Percentiles rank a stretch among this genome's conserved stretches.
These are phyloP conservation scores for Penicillium ucsense DNA, from an alignment of 495 filamentous ascomycete species.

Conservation along the genomic window DNA sequence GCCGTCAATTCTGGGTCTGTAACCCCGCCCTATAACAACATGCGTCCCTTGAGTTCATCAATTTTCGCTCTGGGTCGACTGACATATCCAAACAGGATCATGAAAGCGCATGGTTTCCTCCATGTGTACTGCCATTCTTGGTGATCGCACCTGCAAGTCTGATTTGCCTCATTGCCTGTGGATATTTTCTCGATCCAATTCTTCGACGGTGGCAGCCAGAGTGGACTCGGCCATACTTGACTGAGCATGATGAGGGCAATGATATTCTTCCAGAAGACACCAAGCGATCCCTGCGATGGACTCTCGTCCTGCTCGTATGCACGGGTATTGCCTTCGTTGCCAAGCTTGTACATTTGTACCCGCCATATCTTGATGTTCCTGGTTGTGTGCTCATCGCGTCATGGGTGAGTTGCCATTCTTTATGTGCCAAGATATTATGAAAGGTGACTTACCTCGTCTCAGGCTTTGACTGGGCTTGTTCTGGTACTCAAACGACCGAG, in stretches of 20 bases:
- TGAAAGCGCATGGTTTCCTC: constrained; percentile 35
- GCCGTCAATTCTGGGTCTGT: constrained; percentile 19
- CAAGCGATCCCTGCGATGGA: constrained; percentile 22
- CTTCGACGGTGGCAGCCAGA: constrained; percentile 26
- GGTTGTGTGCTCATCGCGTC: constrained; percentile 27
- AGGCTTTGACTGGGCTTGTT: constrained; percentile 36
- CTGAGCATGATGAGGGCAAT: constrained; percentile 24
- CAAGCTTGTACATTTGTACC: constrained; percentile 30
- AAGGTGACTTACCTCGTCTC: constrained; percentile 4
- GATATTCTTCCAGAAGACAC: constrained; percentile 18
- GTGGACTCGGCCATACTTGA: constrained; percentile 43
- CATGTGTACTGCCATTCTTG: constrained; percentile 39
- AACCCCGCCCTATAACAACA: neutral
- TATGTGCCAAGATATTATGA: neutral
- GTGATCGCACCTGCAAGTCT: constrained; percentile 36
- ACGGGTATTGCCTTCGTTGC: constrained; percentile 30
- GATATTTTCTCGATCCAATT: constrained; percentile 20
- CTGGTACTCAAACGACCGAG: constrained; percentile 40
- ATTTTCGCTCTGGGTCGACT: neutral
- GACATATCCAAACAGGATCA: constrained; percentile 29
- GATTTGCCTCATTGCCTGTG: constrained; percentile 28
- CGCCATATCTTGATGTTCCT: constrained; percentile 13
- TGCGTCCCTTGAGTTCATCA: constrained; percentile 6
- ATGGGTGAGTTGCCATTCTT: constrained; percentile 33
- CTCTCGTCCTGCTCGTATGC: constrained; percentile 29